Base-by-base conservation (phyloP, 2,329 filamentous ascomycete genomes). In the Ploettnerulaceae sp. region DNA sequence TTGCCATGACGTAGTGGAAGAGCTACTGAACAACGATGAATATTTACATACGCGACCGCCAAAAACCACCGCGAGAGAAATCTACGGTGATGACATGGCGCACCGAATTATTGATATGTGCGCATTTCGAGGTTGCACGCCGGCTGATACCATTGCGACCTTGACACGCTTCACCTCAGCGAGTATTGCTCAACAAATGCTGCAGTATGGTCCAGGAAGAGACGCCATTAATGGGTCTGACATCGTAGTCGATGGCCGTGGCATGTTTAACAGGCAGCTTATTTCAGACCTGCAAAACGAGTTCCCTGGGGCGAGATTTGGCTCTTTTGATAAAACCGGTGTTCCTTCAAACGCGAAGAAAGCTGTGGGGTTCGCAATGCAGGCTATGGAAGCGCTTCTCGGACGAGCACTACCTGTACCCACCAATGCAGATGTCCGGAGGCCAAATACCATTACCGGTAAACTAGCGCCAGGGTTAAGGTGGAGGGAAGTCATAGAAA, bases 311-410 rank as follows among this genome's bases (percentile, higher is more conserved):
- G 60, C 61, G 1, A 49, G 18, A 14, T 63, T 63, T 25, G 54
- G 55, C 8, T 52, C 47, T 2, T 62, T 62, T n/a, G 61, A 64
- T 17, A 57, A 58, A 32, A 65, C 62, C 1, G 62, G 62, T 21
- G 51, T 65, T 0, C 62, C 62, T 7, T 57, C 52, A 5, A 63
- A 64, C 45, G 62, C 59, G 9, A 64, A 64, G 49, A 62, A 64
- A 40, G 61, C 61, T 7, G 60, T 65, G 1, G 61, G 61, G 1
- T 64, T 64, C 34, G 63, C 63, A 2, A 63, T 64, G 61, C 61
- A 64, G 37, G 63, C 62, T 9, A 61, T 65, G 57, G 62, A 65
- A 42, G 61, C 62, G 22, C 35, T 65, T 6, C 49, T 65, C 2
- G 63, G 63, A 14, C 45, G 63, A 47, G 63, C 63, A 11, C 41